phyloP scores from a whole-genome alignment of 345 rosid genomes.

The Eucalyptus grandis region DNA sequence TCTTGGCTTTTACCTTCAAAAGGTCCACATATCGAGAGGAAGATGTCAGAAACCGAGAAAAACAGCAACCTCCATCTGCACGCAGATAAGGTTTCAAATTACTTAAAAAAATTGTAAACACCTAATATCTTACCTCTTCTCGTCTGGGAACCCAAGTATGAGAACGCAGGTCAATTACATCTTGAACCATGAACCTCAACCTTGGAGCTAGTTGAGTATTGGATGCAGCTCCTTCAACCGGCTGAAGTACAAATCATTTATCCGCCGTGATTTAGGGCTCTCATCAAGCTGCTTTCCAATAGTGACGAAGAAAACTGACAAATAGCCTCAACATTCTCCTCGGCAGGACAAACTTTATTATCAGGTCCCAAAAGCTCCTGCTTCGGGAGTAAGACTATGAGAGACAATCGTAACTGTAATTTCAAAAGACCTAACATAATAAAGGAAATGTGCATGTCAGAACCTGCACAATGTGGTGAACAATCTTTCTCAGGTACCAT shows the following conservation, averaged over 20 bases:
- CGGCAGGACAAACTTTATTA: constrained; percentile 51
- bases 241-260: constrained; percentile 52
- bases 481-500: constrained; percentile 94
- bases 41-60: background rate
- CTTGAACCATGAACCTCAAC: constrained; percentile 69
- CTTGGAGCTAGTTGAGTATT: constrained; percentile 59
- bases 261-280: constrained; percentile 44
- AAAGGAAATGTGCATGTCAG: background rate
- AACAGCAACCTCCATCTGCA: background rate
- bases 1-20: constrained; percentile 87
- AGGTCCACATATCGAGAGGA: background rate
- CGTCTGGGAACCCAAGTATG: constrained; percentile 91
- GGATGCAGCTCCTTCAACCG: constrained; percentile 54
- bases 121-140: constrained; percentile 54
- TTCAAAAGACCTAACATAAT: background rate
- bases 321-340: constrained; percentile 86
- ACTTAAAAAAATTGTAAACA: background rate
- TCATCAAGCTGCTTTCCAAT: constrained; percentile 93
- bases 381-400: background rate
- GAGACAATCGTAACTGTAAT: background rate
- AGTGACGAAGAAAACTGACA: constrained; percentile 78
- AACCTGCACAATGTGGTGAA: constrained; percentile 88
- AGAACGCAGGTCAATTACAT: constrained; percentile 71
- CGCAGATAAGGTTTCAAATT: background rate
- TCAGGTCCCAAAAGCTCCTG: constrained; percentile 88